Percentiles rank a stretch among this genome's conserved stretches.
Evolutionary conservation across 1,284 basidiomycete genomes (phyloP).

Genomic region (Trichosporon faecale): DNA sequence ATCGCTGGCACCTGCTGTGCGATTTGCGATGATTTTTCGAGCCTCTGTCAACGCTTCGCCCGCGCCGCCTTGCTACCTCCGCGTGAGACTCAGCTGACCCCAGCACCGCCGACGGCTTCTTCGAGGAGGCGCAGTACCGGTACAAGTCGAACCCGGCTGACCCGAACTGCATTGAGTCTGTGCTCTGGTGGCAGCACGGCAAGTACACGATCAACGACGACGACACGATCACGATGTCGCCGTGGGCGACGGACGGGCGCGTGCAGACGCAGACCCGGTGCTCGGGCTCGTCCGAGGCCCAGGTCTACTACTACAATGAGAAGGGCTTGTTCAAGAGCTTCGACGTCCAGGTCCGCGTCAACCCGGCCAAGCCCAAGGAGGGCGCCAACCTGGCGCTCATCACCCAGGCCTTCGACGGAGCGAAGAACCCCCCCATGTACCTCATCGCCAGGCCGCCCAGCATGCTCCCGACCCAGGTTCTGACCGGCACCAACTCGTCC

Average conservation of each 20-base stretch:
- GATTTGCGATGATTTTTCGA: too few species aligned
- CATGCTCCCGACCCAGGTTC: slow-evolving; percentile 52
- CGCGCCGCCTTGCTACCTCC: not conserved
- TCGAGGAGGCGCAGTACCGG: slow-evolving; percentile 82
- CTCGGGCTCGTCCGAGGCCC: slow-evolving; percentile 75
- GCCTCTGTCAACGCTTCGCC: too few species aligned
- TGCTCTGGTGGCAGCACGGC: slow-evolving; percentile 83
- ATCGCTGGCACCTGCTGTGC: too few species aligned
- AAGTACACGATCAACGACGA: slow-evolving; percentile 65
- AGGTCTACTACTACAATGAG: slow-evolving; percentile 75
- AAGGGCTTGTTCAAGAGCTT: slow-evolving; percentile 38
- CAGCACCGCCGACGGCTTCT: slow-evolving; percentile 66
- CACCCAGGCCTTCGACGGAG: slow-evolving; percentile 6
- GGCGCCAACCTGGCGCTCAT: slow-evolving; percentile 6
- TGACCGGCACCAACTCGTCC: slow-evolving; percentile 51
- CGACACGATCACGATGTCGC: slow-evolving; percentile 68
- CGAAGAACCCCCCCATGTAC: slow-evolving; percentile 37
- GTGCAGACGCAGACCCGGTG: slow-evolving; percentile 91
- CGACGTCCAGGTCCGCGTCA: slow-evolving; percentile 4
- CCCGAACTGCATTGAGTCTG: slow-evolving; percentile 63
- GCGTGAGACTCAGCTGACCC: slow-evolving; percentile 7
- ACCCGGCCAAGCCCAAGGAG: not conserved
- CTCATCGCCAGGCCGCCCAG: slow-evolving; percentile 49
- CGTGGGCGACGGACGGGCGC: slow-evolving; percentile 71
- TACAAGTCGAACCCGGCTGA: slow-evolving; percentile 67